Percentiles rank a stretch among this genome's conserved stretches.
These are phyloP conservation scores for Hibiscus syriacus DNA, from an alignment of 345 rosid species.

Conservation along the genomic window DNA sequence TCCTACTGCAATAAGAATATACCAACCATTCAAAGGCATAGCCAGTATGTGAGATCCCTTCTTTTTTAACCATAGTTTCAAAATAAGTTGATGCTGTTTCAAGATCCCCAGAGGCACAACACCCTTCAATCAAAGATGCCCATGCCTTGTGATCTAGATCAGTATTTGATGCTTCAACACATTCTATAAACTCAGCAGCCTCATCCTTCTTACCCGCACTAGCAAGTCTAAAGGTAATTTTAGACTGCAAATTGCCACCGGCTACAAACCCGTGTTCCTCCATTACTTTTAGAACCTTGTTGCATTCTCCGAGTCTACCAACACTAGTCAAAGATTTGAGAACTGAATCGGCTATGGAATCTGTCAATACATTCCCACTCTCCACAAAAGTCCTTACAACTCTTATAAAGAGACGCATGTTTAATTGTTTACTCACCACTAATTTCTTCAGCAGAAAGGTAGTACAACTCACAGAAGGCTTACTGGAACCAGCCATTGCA, in stretches of 20 bases:
- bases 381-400: slow-evolving; percentile 44
- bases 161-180: slow-evolving; percentile 43
- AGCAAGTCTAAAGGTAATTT: slow-evolving; percentile 52
- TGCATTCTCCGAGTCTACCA: slow-evolving; percentile 48
- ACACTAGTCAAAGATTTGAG: slow-evolving; percentile 62
- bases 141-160: slow-evolving; percentile 46
- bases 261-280: slow-evolving; percentile 41
- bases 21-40: slow-evolving; percentile 57
- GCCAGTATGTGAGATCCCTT: slow-evolving; percentile 34
- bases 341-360: slow-evolving; percentile 49
- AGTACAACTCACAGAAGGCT: slow-evolving; percentile 45
- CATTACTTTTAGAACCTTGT: slow-evolving; percentile 60
- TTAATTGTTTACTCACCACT: slow-evolving; percentile 42
- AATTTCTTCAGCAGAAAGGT: slow-evolving; percentile 61
- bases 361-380: slow-evolving; percentile 52
- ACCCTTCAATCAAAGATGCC: slow-evolving; percentile 63
- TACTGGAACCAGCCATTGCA: slow-evolving; percentile 57
- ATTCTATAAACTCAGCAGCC: slow-evolving; percentile 36
- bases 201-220: slow-evolving; percentile 50
- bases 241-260: slow-evolving; percentile 37
- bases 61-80: slow-evolving; percentile 41
- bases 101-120: slow-evolving; percentile 59
- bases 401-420: slow-evolving; percentile 55
- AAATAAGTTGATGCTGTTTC: slow-evolving; percentile 60
- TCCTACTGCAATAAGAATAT: slow-evolving; percentile 52